These are phyloP conservation scores for Ganoderma multipileum DNA, from an alignment of 1,284 basidiomycete species.

Conservation along the genomic window DNA sequence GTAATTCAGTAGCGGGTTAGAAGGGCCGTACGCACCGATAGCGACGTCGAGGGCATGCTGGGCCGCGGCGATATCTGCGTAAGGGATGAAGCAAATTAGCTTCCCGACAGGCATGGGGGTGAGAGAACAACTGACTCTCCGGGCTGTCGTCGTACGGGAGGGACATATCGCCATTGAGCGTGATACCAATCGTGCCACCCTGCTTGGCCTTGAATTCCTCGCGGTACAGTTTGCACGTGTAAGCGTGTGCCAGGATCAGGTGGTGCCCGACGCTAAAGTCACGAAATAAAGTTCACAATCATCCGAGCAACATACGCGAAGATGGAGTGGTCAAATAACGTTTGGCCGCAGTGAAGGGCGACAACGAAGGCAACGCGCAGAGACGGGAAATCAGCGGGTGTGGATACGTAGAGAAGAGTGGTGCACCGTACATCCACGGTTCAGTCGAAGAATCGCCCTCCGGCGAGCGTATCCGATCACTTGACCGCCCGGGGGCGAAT, in stretches of 20 bases:
- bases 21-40: conserved; percentile 53
- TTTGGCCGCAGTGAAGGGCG: too few species aligned
- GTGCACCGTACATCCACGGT: conserved; percentile 70
- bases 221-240: conserved; percentile 69
- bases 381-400: conserved; percentile 9
- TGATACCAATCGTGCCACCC: conserved; percentile 74
- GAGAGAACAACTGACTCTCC: conserved; percentile 55
- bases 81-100: conserved; percentile 17
- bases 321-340: too few species aligned
- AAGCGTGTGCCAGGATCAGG: conserved; percentile 73
- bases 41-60: conserved; percentile 71
- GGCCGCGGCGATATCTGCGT: conserved; percentile 64
- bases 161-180: conserved; percentile 75
- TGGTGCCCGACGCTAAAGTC: conserved; percentile 67
- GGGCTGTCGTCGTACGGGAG: conserved; percentile 71
- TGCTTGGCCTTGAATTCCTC: conserved; percentile 63
- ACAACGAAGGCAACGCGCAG: background rate
- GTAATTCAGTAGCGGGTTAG: conserved; percentile 7
- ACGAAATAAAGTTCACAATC: background rate
- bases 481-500: conserved; percentile 74
- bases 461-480: conserved; percentile 58
- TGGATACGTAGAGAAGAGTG: conserved; percentile 14
- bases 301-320: background rate
- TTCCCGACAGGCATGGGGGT: background rate
- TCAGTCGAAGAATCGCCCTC: conserved; percentile 71